A percentile compares a stretch with the other conserved stretches of the same genome.
Evolutionary conservation across 75 land plant species (phyloP).

Genomic region (Pseudotsuga menziesii): DNA sequence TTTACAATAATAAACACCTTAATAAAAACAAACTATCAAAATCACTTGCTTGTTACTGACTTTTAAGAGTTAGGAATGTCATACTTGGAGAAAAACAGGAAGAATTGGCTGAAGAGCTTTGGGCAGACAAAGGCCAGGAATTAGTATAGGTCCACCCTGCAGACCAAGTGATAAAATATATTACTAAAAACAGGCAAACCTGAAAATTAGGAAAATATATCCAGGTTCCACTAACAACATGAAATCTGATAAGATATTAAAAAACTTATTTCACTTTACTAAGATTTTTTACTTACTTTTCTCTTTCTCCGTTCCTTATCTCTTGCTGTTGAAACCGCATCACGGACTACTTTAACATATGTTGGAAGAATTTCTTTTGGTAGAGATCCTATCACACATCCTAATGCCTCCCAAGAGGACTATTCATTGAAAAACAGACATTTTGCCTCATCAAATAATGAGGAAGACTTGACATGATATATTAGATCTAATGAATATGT

Average conservation of each 20-base stretch:
- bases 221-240: neutral
- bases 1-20: neutral
- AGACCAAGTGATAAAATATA: constrained; percentile 11
- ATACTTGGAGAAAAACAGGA: constrained; percentile 91
- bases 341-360: constrained; percentile 85
- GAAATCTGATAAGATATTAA: neutral
- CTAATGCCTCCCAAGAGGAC: constrained; percentile 98
- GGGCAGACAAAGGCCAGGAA: constrained; percentile 95
- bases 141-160: constrained; percentile 88
- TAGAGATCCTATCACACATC: constrained; percentile 71
- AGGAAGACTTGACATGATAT: neutral
- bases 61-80: neutral
- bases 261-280: neutral
- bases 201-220: neutral
- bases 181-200: neutral
- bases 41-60: neutral
- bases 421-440: constrained; percentile 16
- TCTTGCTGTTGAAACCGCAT: constrained; percentile 97
- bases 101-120: constrained; percentile 95
- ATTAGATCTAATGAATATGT: neutral
- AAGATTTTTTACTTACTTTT: constrained; percentile 46
- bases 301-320: constrained; percentile 95
- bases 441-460: neutral
- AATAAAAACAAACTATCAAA: neutral
- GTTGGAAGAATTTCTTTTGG: constrained; percentile 87